Conservation (phyloP, 768 basidiomycete genomes). For the Suillus subaureus region DNA sequence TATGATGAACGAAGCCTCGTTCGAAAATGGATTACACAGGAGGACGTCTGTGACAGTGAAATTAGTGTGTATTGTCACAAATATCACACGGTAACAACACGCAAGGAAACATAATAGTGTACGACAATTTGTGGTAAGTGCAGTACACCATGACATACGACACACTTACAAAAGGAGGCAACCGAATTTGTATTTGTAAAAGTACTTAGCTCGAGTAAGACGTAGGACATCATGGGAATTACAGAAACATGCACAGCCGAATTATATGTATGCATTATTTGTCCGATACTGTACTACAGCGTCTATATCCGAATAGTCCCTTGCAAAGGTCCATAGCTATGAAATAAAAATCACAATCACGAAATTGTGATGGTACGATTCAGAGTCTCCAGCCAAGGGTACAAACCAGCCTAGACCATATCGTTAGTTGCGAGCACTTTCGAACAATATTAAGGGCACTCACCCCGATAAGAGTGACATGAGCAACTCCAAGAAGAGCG, state of each 20-base stretch:
- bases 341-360: slow-evolving; percentile 12
- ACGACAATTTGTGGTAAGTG: background rate
- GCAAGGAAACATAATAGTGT: background rate
- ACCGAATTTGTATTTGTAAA: background rate
- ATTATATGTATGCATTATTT: background rate
- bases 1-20: too few species aligned
- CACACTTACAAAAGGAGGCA: too few species aligned
- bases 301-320: background rate
- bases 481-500: slow-evolving; percentile 39
- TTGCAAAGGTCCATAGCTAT: background rate
- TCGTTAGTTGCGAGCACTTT: background rate
- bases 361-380: slow-evolving; percentile 33
- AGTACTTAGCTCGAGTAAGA: background rate
- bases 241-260: background rate
- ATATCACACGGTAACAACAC: background rate
- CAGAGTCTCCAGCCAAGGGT: slow-evolving; percentile 33
- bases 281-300: background rate
- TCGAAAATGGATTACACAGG: too few species aligned
- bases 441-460: slow-evolving; percentile 19
- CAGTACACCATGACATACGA: background rate
- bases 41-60: background rate
- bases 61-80: too few species aligned
- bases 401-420: slow-evolving; percentile 32
- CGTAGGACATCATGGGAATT: background rate
- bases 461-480: slow-evolving; percentile 44